Evolutionary conservation across 495 filamentous ascomycete species (phyloP).

Genomic region (Penicillium goetzii): DNA sequence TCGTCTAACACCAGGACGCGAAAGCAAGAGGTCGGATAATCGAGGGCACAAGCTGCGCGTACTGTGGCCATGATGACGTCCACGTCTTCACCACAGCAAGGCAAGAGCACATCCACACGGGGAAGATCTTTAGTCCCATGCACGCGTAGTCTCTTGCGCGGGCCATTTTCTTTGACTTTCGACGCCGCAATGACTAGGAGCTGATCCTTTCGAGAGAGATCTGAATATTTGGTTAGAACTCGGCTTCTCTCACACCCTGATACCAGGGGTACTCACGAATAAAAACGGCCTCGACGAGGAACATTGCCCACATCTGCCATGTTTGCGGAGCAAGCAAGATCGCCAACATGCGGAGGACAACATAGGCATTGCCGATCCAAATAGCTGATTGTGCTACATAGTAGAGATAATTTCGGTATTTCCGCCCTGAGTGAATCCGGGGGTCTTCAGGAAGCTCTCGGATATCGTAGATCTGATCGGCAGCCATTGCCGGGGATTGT

Average conservation of each 20-base stretch:
- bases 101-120: slow-evolving; percentile 51
- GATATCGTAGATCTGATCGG: slow-evolving; percentile 21
- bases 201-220: slow-evolving; percentile 35
- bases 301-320: slow-evolving; percentile 41
- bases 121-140: slow-evolving; percentile 34
- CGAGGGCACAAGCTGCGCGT: slow-evolving; percentile 47
- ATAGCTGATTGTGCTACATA: slow-evolving; percentile 28
- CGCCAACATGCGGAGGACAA: slow-evolving; percentile 25
- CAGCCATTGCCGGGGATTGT: slow-evolving; percentile 9
- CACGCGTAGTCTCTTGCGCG: slow-evolving; percentile 33
- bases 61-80: slow-evolving; percentile 58
- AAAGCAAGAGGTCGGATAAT: slow-evolving; percentile 52
- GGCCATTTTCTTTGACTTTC: slow-evolving; percentile 2
- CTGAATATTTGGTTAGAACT: slow-evolving; percentile 18
- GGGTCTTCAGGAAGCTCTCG: slow-evolving; percentile 32
- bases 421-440: slow-evolving; percentile 19
- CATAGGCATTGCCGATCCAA: slow-evolving; percentile 32
- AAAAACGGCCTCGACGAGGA: slow-evolving; percentile 35
- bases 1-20: slow-evolving; percentile 57
- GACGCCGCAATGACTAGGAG: slow-evolving; percentile 28
- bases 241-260: neutral
- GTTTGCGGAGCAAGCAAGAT: slow-evolving; percentile 19
- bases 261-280: slow-evolving; percentile 23
- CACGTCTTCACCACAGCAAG: slow-evolving; percentile 53
- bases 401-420: slow-evolving; percentile 30